These are phyloP conservation scores for Termitomyces sp. DNA, from an alignment of 768 basidiomycete genomes.

Conservation along the genomic window DNA sequence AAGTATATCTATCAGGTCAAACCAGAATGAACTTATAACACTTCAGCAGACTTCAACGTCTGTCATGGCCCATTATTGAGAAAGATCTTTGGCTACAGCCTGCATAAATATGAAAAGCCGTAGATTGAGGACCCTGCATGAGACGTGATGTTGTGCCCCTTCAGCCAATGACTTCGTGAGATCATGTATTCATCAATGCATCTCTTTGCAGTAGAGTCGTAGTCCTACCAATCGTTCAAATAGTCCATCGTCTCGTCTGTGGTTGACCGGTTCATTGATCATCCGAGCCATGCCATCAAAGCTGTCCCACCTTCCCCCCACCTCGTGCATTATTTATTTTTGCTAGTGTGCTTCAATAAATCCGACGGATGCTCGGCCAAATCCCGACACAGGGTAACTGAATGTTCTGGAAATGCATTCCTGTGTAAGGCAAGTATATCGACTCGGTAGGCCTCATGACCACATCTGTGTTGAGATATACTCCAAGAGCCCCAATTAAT, in stretches of 20 bases:
- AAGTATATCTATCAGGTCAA: neutral
- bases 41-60: neutral
- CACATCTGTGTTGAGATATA: neutral
- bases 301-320: neutral
- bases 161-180: neutral
- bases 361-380: neutral
- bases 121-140: neutral
- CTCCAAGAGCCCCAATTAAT: neutral
- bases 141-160: neutral
- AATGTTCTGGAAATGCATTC: neutral
- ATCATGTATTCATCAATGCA: neutral
- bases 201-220: neutral
- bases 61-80: neutral
- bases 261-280: neutral
- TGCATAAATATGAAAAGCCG: neutral
- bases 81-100: neutral
- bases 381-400: neutral
- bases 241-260: neutral
- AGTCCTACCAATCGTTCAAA: neutral
- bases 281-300: neutral
- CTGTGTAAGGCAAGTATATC: neutral
- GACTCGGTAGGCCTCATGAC: neutral
- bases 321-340: neutral
- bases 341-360: neutral
- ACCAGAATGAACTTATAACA: neutral